phyloP scores from a whole-genome alignment of 73 alveolate genomes.

The Loxodes magnus region DNA sequence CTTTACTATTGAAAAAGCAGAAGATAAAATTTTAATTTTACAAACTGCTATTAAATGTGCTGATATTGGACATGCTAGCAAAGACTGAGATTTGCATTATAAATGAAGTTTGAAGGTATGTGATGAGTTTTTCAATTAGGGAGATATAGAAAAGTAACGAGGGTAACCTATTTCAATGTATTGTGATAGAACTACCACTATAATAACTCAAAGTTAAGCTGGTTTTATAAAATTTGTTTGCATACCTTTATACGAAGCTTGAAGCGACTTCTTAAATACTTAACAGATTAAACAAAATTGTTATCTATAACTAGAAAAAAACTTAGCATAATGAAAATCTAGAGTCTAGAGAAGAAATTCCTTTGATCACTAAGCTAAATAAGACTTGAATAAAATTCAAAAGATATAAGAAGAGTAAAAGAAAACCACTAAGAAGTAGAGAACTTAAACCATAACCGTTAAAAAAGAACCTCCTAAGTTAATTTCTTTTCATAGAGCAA shows the following conservation, averaged over 20 bases:
- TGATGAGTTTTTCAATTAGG: slow-evolving; percentile 72
- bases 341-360: no score
- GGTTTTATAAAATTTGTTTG: slow-evolving; percentile 89
- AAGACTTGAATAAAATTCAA: no score
- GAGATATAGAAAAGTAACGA: slow-evolving; percentile 72
- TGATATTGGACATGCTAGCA: slow-evolving; percentile 77
- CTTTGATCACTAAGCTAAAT: no score
- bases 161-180: slow-evolving; percentile 71
- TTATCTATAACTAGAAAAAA: not conserved
- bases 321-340: no score
- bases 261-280: slow-evolving; percentile 9
- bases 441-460: no score
- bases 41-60: slow-evolving; percentile 51
- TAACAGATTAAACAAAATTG: not conserved
- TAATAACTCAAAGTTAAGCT: slow-evolving; percentile 68
- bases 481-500: no score
- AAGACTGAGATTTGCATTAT: slow-evolving; percentile 39
- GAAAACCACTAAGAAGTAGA: no score
- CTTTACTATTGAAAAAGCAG: no score
- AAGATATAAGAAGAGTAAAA: no score
- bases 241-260: slow-evolving; percentile 48
- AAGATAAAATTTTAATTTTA: no score
- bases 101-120: slow-evolving; percentile 66
- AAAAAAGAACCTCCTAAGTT: no score
- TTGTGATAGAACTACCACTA: slow-evolving; percentile 87